Base-by-base conservation (phyloP, 805 yeast genomes). In the Cephaloascus fragrans region DNA sequence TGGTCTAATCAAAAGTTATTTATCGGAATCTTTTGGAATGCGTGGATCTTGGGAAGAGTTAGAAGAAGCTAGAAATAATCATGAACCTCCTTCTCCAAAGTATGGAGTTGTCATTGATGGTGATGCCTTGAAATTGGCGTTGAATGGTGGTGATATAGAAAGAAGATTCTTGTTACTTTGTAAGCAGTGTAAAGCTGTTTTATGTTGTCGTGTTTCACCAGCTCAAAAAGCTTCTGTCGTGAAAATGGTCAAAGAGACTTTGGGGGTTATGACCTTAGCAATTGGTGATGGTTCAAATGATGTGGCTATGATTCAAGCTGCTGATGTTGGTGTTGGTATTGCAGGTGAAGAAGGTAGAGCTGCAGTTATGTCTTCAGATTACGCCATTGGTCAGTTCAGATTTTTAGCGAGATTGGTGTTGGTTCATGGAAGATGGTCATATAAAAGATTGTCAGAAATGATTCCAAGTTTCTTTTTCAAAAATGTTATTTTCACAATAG, bases 211-310 rank as follows among this genome's bases (percentile, higher is more conserved):
- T 45, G 93, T 83, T 17, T 81, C 89, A 3, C 93, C 94, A 5
- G 73, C 88, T 16, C 93, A 83, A 55, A 83, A 83, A 60, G 94
- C 93, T 3, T 72, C 72, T 14, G 83, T 84, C 19, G 90, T 83
- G 18, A 67, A 63, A 44, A 57, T 79, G 62, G 88, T 83, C 19
- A 80, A 80, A 52, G 62, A 68, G 23, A 69, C 70, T 6, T 67
- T 83, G 47, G 70, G 71, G 37, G 93, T 83, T 26, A 81, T 82
- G 77, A 82, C 93, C 0, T 65, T 83, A 41, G 86, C 90, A 0
- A 77, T 83, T 53, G 94, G 94, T 26, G 94, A 83, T 54, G 94
- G 94, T 45, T 85, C 93, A 19, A 83, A 83, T 52, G 94, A 83
- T 56, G 93, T 83, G 37, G 84, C 93, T 6, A 83, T 83, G 94